Evolutionary conservation across 2,329 filamentous ascomycete genomes (phyloP), one percentile per base, ranked within the genome.

Genomic region (Epichloe sylvatica): DNA sequence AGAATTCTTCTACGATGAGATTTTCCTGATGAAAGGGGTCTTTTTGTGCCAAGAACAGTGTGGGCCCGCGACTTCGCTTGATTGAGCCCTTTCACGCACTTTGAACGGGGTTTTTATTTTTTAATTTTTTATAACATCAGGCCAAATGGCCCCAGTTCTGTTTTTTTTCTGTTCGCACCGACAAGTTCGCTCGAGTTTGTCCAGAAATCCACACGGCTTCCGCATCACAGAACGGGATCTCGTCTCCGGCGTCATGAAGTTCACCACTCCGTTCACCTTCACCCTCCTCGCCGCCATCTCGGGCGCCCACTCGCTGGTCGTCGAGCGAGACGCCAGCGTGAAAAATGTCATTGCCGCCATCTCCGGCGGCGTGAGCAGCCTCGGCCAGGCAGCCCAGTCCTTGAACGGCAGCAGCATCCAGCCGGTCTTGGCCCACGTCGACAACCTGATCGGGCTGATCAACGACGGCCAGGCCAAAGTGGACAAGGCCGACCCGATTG

Each of bases 211-310:
- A 38, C 37, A 38, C 9, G 11, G 1, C 7, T 17, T 38, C 37
- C 8, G 4, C 1, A 4, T n/a, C n/a, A 19, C 37, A 38, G 15
- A 38, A 7, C n/a, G 5, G 21, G 4, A 42, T 6, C 34, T n/a
- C n/a, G 25, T n/a, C 17, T 15, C 6, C 34, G 15, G 21, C 19
- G 35, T 15, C 40, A 52, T 52, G 50, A 52, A 46, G 47, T 15
- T 46, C 30, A 17, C 34, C 25, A 35, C 40, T 19, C 15, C 30
- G 13, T 15, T 52, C 47, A 37, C 47, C 17, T 15, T 52, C 47
- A 37, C 47, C 47, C 13, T 49, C 34, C 34, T 52, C 3, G 21
- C 35, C 21, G 47, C 45, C 49, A 5, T 46, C 17, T 37, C 51
- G 1, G 42, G 41, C 45, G 25, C 17, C 35, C 25, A 4, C 13